Percentiles rank a stretch among this genome's conserved stretches.
Conservation (phyloP, 345 rosid species). For the Citrus australasica region DNA sequence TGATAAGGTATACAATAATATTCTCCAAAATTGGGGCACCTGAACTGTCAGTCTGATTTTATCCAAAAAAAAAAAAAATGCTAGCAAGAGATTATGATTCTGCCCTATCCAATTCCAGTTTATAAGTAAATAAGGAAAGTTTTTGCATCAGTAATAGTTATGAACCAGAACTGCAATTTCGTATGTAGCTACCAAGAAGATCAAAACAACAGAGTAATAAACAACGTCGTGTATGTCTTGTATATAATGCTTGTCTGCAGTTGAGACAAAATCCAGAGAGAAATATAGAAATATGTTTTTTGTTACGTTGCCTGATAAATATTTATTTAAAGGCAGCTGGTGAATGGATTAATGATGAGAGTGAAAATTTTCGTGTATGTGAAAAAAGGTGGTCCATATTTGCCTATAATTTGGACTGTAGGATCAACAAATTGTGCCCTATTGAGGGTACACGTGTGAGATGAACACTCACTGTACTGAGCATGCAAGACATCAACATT, state of each 20-base stretch:
- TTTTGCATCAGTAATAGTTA: neutral
- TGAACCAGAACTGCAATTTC: neutral
- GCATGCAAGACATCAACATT: neutral
- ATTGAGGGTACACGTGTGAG: neutral
- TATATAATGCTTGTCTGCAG: neutral
- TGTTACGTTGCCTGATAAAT: neutral
- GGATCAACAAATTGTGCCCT: constrained; percentile 9
- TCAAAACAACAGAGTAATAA: neutral
- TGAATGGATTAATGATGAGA: neutral
- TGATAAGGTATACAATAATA: neutral
- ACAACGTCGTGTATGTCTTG: neutral
- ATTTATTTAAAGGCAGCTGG: neutral
- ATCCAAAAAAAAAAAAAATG: neutral
- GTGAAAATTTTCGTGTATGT: neutral
- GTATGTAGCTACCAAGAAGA: neutral
- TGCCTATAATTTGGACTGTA: neutral
- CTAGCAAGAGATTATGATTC: neutral
- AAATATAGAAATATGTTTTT: neutral
- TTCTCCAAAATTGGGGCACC: neutral
- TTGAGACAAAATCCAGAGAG: neutral
- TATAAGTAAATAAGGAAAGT: neutral
- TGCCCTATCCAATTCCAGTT: neutral
- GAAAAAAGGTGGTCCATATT: neutral
- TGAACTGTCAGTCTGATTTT: neutral
- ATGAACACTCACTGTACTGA: neutral